Evolutionary conservation across 1,284 basidiomycete species (phyloP), one percentile per base, ranked within the genome.

Genomic region (Caloboletus inedulis): DNA sequence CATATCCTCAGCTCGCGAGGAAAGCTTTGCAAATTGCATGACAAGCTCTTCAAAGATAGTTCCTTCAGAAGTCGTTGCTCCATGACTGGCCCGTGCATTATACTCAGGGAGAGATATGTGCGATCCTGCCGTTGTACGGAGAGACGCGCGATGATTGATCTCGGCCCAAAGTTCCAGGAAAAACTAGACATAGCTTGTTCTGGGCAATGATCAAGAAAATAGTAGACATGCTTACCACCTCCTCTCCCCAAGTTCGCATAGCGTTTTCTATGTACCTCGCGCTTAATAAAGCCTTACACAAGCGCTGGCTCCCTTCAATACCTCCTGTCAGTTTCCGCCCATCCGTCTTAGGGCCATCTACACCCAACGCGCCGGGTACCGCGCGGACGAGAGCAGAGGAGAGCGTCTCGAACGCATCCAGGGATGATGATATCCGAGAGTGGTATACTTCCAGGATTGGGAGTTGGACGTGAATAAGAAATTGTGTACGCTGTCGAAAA

Each of bases 401-500:
- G 4, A 97, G 74, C 0, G 86, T 88, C 69, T 98, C 96, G 62
- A 98, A 98, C 0, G 94, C 94, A 61, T 98, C 94, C 10, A 98
- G 74, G 3, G 92, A 92, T 5, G 88, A 82, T 0, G 83, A 78
- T 64, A 99, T 85, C 14, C 94, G 85, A 9, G 77, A 72, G 52
- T 85, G 80, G 66, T 97, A 98, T 1, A 80, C 73, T 49, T 88
- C 81, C 7, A 98, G 73, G 3, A 98, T 71, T 0, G 94, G 94
- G 2, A 97, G 74, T 71, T 99, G 96, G 10, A 97, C 83, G 8
- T 79, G 76, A 36, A 88, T 78, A 48, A 98, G 78, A 73, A 98
- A 98, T 12, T 86, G 85, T 0, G 87, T 83, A 16, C 87, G 85
- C 56, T 97, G 90, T 13, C 75, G 69, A 54, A 89, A 80, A 41